Evolutionary conservation across 2,329 filamentous ascomycete species (phyloP).

Genomic region (Exophiala bonariae): DNA sequence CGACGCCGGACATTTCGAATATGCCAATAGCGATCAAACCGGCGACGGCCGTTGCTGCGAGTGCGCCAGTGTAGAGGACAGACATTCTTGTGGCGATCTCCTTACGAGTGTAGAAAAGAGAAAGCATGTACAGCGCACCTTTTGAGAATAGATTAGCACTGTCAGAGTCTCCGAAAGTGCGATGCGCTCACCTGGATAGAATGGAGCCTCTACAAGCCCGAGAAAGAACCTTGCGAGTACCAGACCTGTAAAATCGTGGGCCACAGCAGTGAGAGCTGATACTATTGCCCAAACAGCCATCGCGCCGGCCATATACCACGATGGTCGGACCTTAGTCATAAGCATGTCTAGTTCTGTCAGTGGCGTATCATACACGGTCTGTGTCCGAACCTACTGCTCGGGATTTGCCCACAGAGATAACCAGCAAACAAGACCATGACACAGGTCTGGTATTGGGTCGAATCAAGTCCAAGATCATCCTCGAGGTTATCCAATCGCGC

Average conservation of each 20-base stretch:
- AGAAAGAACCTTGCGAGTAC: slow-evolving; percentile 43
- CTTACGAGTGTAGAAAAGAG: slow-evolving; percentile 66
- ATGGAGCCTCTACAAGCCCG: slow-evolving; percentile 52
- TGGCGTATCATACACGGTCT: background rate
- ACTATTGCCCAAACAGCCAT: slow-evolving; percentile 33
- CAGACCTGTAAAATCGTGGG: slow-evolving; percentile 51
- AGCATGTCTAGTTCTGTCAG: slow-evolving; percentile 34
- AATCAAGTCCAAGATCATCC: slow-evolving; percentile 37
- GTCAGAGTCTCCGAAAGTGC: too few relatives aligned
- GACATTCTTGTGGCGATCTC: slow-evolving; percentile 56
- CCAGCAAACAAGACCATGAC: slow-evolving; percentile 54
- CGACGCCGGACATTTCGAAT: slow-evolving; percentile 56
- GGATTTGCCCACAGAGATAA: slow-evolving; percentile 59
- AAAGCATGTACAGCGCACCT: slow-evolving; percentile 64
- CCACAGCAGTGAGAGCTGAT: slow-evolving; percentile 49
- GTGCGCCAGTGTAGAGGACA: slow-evolving; percentile 60
- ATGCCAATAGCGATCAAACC: slow-evolving; percentile 61
- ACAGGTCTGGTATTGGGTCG: slow-evolving; percentile 35
- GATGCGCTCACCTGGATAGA: too few relatives aligned
- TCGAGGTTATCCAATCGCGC: slow-evolving; percentile 54
- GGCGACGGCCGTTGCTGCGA: slow-evolving; percentile 62
- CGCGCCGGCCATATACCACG: slow-evolving; percentile 5
- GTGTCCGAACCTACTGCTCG: slow-evolving; percentile 1
- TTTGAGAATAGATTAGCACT: too few relatives aligned
- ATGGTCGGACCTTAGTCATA: slow-evolving; percentile 34